Percentiles rank a stretch among this genome's conserved stretches.
Evolutionary conservation across 2,329 filamentous ascomycete genomes (phyloP).

Genomic region (Botrytis tulipae): DNA sequence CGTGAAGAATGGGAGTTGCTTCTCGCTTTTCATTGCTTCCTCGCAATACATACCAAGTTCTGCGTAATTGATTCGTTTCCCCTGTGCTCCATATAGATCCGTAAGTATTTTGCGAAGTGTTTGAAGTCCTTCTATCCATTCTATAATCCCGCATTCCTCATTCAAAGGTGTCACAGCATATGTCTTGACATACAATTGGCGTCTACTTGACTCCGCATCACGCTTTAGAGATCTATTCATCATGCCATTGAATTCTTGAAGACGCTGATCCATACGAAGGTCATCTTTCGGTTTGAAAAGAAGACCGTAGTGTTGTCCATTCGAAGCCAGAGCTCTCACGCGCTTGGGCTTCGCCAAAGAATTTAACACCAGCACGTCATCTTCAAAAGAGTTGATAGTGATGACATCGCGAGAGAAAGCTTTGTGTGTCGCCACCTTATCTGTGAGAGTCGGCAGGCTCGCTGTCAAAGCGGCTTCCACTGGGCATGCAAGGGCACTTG

Average conservation of each 20-base stretch:
- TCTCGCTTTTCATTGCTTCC: constrained; percentile 55
- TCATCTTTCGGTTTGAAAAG: constrained; percentile 98
- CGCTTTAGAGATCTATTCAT: constrained; percentile 93
- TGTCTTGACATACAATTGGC: constrained; percentile 92
- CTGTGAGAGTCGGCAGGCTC: constrained; percentile 71
- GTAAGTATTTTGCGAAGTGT: constrained; percentile 90
- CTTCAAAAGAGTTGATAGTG: constrained; percentile 75
- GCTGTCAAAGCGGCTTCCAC: constrained; percentile 82
- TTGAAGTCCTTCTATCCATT: constrained; percentile 97
- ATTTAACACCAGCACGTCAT: constrained; percentile 85
- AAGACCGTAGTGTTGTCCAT: constrained; percentile 84
- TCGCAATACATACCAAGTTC: constrained; percentile 64
- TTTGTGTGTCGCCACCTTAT: constrained; percentile 72
- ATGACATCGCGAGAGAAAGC: constrained; percentile 85
- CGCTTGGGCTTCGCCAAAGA: constrained; percentile 92
- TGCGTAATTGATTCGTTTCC: constrained; percentile 66
- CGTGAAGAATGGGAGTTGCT: constrained; percentile 69
- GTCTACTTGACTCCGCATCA: constrained; percentile 84
- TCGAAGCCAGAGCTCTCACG: constrained; percentile 81
- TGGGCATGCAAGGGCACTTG: constrained; percentile 83
- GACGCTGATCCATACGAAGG: constrained; percentile 90
- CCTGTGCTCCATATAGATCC: constrained; percentile 71
- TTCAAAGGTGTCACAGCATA: constrained; percentile 96
- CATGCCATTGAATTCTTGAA: constrained; percentile 99
- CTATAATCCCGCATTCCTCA: constrained; percentile 95